These are phyloP conservation scores for Rhodotorula paludigena DNA, from an alignment of 768 basidiomycete species.

Conservation along the genomic window DNA sequence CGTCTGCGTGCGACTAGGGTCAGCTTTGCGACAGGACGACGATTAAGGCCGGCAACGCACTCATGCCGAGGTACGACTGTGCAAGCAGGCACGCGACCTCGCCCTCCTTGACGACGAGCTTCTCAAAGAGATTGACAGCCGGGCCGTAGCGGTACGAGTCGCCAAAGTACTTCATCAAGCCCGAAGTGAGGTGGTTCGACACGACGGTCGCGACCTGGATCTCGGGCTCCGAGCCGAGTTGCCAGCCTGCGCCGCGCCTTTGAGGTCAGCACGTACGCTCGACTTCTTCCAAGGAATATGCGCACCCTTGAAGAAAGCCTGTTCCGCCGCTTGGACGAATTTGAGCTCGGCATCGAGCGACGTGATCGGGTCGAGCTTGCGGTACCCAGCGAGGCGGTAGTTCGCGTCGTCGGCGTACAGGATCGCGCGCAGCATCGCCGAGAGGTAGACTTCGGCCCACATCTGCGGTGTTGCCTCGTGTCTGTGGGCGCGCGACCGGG, in stretches of 20 bases:
- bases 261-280: background rate
- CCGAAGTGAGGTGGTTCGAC: constrained; percentile 91
- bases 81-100: constrained; percentile 85
- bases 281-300: background rate
- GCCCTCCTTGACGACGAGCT: constrained; percentile 73
- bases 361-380: constrained; percentile 91
- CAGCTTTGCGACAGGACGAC: background rate
- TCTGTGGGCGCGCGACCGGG: constrained; percentile 48
- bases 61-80: constrained; percentile 91
- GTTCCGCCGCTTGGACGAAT: constrained; percentile 85
- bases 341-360: constrained; percentile 78
- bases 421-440: constrained; percentile 81
- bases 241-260: constrained; percentile 67
- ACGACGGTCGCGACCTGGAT: constrained; percentile 96
- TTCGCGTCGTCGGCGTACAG: constrained; percentile 93
- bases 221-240: constrained; percentile 95
- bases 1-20: constrained; percentile 56
- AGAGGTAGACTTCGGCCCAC: constrained; percentile 97
- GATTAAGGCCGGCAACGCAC: constrained; percentile 57
- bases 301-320: constrained; percentile 76
- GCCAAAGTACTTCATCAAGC: constrained; percentile 93
- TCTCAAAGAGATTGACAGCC: constrained; percentile 90
- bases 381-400: constrained; percentile 82
- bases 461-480: constrained; percentile 86
- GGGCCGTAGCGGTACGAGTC: constrained; percentile 67